Evolutionary conservation across 345 rosid genomes (phyloP), one percentile per base, ranked within the genome.

Genomic region (Nephelium lappaceum): DNA sequence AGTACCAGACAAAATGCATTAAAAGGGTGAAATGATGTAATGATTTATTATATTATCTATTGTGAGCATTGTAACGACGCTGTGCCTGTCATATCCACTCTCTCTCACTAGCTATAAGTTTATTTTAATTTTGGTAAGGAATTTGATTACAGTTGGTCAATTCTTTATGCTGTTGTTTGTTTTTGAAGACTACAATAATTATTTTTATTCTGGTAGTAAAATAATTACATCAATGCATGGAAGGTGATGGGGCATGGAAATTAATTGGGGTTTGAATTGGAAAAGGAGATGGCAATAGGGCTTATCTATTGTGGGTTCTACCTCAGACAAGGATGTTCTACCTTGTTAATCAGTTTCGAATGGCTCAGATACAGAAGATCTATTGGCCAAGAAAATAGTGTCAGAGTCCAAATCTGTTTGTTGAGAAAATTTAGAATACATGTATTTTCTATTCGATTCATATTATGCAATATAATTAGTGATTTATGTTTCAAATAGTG

Each of bases 271-370:
- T 47, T 69, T 69, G 39, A 43, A 69, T n/a, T n/a, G 14, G 60
- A 47, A 23, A 69, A 69, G 12, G 18, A 25, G 7, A 45, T 55
- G 39, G 21, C 63, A 18, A 31, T 38, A 11, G 9, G 21, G 69
- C 43, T 14, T 72, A 72, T 39, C 36, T 72, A 55, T 27, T 16
- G 21, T 15, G 25, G 12, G 15, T 71, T 19, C 67, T 38, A 72
- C 66, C 66, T 72, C 76, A 72, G 51, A 57, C 51, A 36, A 36
- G 10, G 64, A 72, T 57, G 27, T 31, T 47, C 21, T 70, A 49
- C n/a, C 73, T 25, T 24, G n/a, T 70, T 45, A 45, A 70, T n/a
- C 41, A 14, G 15, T 12, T 64, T 21, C 6, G 41, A 6, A 47
- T 14, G 55, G 42, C 9, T 27, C n/a, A 16, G 58, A n/a, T 60